phyloP scores from a whole-genome alignment of 345 rosid species.

The Linum tenue region DNA sequence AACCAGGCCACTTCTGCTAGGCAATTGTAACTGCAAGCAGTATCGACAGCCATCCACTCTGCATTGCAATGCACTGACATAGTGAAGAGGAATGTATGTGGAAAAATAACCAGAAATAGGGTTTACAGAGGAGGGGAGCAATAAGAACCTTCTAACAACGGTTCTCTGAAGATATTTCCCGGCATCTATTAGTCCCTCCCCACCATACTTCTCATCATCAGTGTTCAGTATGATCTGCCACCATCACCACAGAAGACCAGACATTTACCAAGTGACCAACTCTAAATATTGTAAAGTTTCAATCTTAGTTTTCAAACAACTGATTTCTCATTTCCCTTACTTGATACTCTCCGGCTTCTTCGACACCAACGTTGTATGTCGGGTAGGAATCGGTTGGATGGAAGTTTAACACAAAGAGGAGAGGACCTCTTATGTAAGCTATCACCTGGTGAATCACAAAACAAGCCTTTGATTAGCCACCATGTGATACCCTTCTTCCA shows the following conservation, averaged over 20 bases:
- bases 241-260: neutral
- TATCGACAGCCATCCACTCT: slow-evolving; percentile 70
- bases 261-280: neutral
- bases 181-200: slow-evolving; percentile 46
- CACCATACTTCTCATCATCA: slow-evolving; percentile 75
- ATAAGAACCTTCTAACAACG: slow-evolving; percentile 43
- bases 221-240: slow-evolving; percentile 64
- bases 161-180: slow-evolving; percentile 67
- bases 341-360: slow-evolving; percentile 95
- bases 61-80: slow-evolving; percentile 10
- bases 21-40: slow-evolving; percentile 71
- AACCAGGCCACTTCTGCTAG: slow-evolving; percentile 91
- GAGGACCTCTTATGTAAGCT: slow-evolving; percentile 73
- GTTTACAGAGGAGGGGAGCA: neutral
- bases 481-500: neutral
- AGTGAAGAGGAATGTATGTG: slow-evolving; percentile 9
- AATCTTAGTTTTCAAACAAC: too few relatives aligned
- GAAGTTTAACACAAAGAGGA: slow-evolving; percentile 81
- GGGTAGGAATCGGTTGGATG: slow-evolving; percentile 64
- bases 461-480: neutral
- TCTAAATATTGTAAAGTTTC: too few relatives aligned
- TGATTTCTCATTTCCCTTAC: slow-evolving; percentile 25
- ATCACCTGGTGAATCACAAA: slow-evolving; percentile 46
- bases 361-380: slow-evolving; percentile 58
- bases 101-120: neutral